These are phyloP conservation scores for Galerina sulciceps DNA, from an alignment of 768 basidiomycete genomes.

Conservation along the genomic window DNA sequence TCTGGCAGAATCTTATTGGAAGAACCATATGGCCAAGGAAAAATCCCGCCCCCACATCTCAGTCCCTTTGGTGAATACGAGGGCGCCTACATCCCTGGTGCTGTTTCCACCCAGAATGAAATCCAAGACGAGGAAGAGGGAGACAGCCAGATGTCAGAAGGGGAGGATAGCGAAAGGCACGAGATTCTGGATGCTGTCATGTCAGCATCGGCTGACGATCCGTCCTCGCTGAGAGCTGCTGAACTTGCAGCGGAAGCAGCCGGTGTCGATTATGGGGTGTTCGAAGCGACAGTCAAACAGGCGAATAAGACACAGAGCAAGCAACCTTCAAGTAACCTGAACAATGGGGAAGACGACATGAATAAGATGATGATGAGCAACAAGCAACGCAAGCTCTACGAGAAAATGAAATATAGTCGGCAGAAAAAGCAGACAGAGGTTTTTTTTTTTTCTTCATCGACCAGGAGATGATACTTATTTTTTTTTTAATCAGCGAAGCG, in stretches of 20 bases:
- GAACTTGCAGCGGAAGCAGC: conserved; percentile 92
- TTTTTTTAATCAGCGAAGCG: conserved; percentile 53
- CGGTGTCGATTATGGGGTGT: conserved; percentile 78
- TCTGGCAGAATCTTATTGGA: conserved; percentile 82
- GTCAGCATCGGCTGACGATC: conserved; percentile 43
- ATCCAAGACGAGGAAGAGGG: conserved; percentile 36
- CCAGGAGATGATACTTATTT: neutral
- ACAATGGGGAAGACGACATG: conserved; percentile 76
- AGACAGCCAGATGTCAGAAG: conserved; percentile 23
- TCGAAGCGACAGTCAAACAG: conserved; percentile 77
- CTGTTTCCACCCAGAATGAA: conserved; percentile 30
- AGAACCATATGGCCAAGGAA: conserved; percentile 85
- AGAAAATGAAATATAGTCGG: conserved; percentile 89
- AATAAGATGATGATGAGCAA: conserved; percentile 99
- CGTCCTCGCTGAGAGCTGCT: conserved; percentile 76
- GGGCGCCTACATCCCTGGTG: conserved; percentile 74
- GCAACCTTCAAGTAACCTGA: conserved; percentile 32
- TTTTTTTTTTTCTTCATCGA: neutral
- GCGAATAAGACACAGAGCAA: conserved; percentile 48
- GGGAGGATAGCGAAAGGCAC: conserved; percentile 19
- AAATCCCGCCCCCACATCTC: conserved; percentile 88
- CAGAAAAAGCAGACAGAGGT: conserved; percentile 82
- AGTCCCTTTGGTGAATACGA: conserved; percentile 90
- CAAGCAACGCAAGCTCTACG: conserved; percentile 91
- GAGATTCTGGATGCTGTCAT: conserved; percentile 15